Conservation (phyloP, 2,329 filamentous ascomycete genomes). For the Metarhizium sp. region DNA sequence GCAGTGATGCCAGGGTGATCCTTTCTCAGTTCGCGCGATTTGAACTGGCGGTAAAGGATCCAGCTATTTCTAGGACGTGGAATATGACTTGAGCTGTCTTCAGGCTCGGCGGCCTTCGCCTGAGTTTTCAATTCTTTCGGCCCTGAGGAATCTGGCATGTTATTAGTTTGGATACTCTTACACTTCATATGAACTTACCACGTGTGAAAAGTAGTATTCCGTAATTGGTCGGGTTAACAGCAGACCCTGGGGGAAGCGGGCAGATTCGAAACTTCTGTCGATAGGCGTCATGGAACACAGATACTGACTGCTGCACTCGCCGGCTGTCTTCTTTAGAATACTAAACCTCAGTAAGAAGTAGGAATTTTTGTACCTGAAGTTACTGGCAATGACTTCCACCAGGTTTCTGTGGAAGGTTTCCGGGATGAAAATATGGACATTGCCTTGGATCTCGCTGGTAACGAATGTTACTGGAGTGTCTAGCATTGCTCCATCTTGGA, state of each 20-base stretch:
- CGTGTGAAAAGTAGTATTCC: slow-evolving; percentile 12
- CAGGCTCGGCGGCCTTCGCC: neutral
- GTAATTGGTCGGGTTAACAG: slow-evolving; percentile 7
- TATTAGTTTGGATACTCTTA: neutral
- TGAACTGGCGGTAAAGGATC: slow-evolving; percentile 23
- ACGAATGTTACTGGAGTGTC: slow-evolving; percentile 16
- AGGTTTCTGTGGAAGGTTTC: slow-evolving; percentile 11
- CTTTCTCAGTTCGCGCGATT: slow-evolving; percentile 14
- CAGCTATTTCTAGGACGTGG: slow-evolving; percentile 22
- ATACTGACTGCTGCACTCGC: slow-evolving; percentile 16
- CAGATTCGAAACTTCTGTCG: slow-evolving; percentile 18
- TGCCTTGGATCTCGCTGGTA: slow-evolving; percentile 11
- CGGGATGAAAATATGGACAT: slow-evolving; percentile 18
- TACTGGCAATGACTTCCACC: slow-evolving; percentile 13
- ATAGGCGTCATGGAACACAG: slow-evolving; percentile 14
- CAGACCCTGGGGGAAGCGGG: slow-evolving; percentile 11
- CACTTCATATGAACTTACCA: slow-evolving; percentile 8
- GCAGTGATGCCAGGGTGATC: slow-evolving; percentile 16
- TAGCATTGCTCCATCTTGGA: neutral
- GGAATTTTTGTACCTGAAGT: slow-evolving; percentile 15
- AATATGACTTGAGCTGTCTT: slow-evolving; percentile 9
- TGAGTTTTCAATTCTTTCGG: neutral
- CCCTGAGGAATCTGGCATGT: slow-evolving; percentile 4
- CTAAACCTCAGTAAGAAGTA: neutral
- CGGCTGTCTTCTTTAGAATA: slow-evolving; percentile 6